phyloP scores from a whole-genome alignment of 208 protist species.

The Wallacemonas sp. region DNA sequence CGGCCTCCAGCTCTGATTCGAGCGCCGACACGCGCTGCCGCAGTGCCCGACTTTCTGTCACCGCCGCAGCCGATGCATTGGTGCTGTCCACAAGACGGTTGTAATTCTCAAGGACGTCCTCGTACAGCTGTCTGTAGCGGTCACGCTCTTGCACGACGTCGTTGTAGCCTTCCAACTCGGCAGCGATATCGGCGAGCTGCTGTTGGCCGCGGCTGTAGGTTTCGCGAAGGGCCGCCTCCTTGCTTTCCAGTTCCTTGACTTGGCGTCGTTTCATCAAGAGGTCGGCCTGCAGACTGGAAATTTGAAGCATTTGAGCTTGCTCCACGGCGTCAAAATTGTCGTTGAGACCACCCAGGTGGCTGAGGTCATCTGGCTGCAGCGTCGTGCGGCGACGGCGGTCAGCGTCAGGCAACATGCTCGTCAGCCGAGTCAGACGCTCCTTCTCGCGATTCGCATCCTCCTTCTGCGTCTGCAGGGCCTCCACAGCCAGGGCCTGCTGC shows the following conservation, averaged over 20 bases:
- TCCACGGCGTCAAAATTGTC: slow-evolving; percentile 25
- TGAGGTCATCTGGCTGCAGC: background rate
- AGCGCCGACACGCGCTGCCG: slow-evolving; percentile 25
- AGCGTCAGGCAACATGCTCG: slow-evolving; percentile 7
- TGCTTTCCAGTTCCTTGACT: slow-evolving; percentile 34
- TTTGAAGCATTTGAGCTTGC: slow-evolving; percentile 47
- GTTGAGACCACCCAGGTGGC: background rate
- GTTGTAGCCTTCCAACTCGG: slow-evolving; percentile 15
- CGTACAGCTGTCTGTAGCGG: slow-evolving; percentile 31
- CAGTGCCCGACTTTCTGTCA: slow-evolving; percentile 26
- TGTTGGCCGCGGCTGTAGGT: slow-evolving; percentile 16
- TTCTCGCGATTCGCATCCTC: slow-evolving; percentile 19
- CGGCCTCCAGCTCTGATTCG: slow-evolving; percentile 26
- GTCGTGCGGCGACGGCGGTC: slow-evolving; percentile 8
- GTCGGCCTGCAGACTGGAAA: slow-evolving; percentile 56
- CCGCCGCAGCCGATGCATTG: slow-evolving; percentile 13
- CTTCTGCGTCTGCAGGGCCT: slow-evolving; percentile 23
- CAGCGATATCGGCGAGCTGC: slow-evolving; percentile 13
- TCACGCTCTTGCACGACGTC: slow-evolving; percentile 17
- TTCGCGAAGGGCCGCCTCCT: slow-evolving; percentile 30
- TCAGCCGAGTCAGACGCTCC: slow-evolving; percentile 21
- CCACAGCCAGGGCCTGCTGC: background rate
- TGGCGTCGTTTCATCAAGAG: slow-evolving; percentile 36
- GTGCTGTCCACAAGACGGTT: slow-evolving; percentile 20
- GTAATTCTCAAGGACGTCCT: slow-evolving; percentile 16